Evolutionary conservation across 164 flowering plant species (phyloP).

Genomic region (Stephania yunnanensis): DNA sequence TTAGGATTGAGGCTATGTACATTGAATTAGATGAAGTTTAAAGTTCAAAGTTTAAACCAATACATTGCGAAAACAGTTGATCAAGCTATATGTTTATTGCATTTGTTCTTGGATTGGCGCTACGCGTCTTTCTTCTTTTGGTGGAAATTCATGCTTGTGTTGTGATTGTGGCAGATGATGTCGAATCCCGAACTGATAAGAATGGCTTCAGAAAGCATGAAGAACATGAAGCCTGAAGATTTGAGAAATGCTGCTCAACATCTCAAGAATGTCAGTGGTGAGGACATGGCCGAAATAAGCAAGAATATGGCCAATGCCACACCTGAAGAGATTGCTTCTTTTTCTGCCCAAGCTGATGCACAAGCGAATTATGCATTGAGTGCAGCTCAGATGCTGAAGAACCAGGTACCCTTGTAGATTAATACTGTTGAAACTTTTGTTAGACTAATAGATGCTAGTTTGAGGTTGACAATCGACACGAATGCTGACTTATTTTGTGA

Average conservation of each 20-base stretch:
- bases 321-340: constrained; percentile 83
- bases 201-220: constrained; percentile 92
- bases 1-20: no score
- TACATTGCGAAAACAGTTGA: no score
- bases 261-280: constrained; percentile 73
- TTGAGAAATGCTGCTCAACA: constrained; percentile 79
- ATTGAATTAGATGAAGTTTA: no score
- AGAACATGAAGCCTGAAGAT: constrained; percentile 83
- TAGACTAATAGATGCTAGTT: neutral
- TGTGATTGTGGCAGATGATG: constrained; percentile 68
- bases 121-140: neutral
- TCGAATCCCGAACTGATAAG: constrained; percentile 84
- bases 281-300: constrained; percentile 84
- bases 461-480: neutral
- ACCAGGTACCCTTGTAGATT: constrained; percentile 43
- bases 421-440: neutral
- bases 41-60: no score
- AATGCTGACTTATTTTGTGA: neutral
- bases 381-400: constrained; percentile 79
- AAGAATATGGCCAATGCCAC: constrained; percentile 79
- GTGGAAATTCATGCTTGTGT: neutral
- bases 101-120: no score
- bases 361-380: constrained; percentile 55
- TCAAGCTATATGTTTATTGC: no score
- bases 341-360: constrained; percentile 69